Evolutionary conservation across 495 filamentous ascomycete species (phyloP), one percentile per base, ranked within the genome.

Genomic region (Xylaria castorea): DNA sequence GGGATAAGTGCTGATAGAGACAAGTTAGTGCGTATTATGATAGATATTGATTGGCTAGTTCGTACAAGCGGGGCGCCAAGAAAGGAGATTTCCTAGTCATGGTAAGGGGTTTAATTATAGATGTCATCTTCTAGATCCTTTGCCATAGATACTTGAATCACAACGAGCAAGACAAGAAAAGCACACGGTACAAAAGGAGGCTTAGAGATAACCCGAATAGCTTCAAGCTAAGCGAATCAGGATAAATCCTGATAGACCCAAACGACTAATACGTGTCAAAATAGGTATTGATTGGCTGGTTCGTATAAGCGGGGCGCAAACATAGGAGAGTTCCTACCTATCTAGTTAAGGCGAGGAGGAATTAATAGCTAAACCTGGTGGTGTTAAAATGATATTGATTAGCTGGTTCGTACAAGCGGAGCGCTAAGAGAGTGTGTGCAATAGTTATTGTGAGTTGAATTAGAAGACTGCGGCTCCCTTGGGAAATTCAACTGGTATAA

Each of bases 331-430:
- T n/a, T n/a, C 51, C 12, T 60, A 8, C 30, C 30, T 36, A 36
- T 36, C 5, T 14, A 55, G 55, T n/a, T n/a, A n/a, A n/a, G n/a
- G n/a, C n/a, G n/a, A n/a, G n/a, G n/a, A n/a, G n/a, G n/a, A n/a
- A n/a, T n/a, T n/a, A n/a, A n/a, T n/a, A n/a, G n/a, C n/a, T n/a
- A n/a, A n/a, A n/a, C n/a, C n/a, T n/a, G n/a, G n/a, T n/a, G n/a
- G 65, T 51, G 46, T 50, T 5, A 50, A n/a, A 50, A n/a, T 38
- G n/a, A 60, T 66, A 58, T 60, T 48, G 32, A 73, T 73, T 73
- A 25, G 71, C 66, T 65, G 12, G 44, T 70, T 74, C 73, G 73
- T 71, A 74, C 34, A 74, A 67, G 68, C 55, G 48, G 73, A 53
- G 67, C 42, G 2, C 42, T 30, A 30, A 40, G 36, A 68, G 46